A percentile compares a stretch with the other conserved stretches of the same genome.
Conservation (phyloP, 2,329 filamentous ascomycete genomes). For the Trichoderma atrobrunneum region DNA sequence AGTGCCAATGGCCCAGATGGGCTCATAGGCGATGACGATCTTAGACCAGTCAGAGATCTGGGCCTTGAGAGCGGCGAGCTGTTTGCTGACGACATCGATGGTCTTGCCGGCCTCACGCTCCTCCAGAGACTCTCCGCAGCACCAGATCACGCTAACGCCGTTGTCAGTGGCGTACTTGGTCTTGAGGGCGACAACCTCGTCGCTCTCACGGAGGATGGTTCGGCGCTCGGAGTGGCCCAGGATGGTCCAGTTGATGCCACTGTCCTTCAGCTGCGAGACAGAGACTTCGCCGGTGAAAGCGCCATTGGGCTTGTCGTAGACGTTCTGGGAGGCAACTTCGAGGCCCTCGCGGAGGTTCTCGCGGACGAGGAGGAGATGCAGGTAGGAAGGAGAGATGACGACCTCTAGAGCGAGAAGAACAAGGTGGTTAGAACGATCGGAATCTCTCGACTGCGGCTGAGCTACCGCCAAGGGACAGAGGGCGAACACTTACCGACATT, state of each 20-base stretch:
- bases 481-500: conserved; percentile 60
- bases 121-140: conserved; percentile 94
- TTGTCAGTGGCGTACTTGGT: conserved; percentile 88
- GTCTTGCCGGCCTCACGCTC: conserved; percentile 85
- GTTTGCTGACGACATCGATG: conserved; percentile 77
- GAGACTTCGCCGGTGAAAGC: conserved; percentile 97
- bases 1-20: conserved; percentile 94
- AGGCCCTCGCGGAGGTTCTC: conserved; percentile 72
- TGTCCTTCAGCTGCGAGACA: conserved; percentile 85
- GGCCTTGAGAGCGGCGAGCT: conserved; percentile 78
- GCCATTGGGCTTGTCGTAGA: conserved; percentile 94
- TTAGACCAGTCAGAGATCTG: conserved; percentile 84
- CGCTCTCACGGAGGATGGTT: conserved; percentile 81
- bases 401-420: conserved; percentile 61
- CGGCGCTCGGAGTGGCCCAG: conserved; percentile 95
- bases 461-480: not conserved
- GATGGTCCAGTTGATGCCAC: conserved; percentile 83
- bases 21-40: conserved; percentile 97
- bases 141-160: conserved; percentile 89
- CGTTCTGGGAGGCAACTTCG: conserved; percentile 91
- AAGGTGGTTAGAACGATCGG: not conserved
- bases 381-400: conserved; percentile 83
- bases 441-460: not conserved
- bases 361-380: conserved; percentile 87
- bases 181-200: conserved; percentile 86